Conservation (phyloP, 306 rosid species). For the Ammopiptanthus mongolicus region DNA sequence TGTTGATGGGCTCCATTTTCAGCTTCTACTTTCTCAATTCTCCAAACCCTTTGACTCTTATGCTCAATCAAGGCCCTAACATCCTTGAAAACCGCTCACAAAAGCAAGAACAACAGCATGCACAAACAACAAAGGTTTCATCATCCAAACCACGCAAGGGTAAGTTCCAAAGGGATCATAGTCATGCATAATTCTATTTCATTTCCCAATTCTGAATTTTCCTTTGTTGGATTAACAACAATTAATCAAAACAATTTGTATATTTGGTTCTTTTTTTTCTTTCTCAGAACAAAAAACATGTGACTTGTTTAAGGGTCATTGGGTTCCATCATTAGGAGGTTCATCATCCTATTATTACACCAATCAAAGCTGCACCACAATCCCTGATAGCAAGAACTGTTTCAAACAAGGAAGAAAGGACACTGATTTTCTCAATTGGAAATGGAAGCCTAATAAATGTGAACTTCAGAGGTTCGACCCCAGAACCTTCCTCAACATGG, state of each 20-base stretch:
- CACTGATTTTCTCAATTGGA: slow-evolving; percentile 72
- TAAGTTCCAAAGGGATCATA: slow-evolving; percentile 14
- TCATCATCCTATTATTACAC: slow-evolving; percentile 43
- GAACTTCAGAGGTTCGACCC: slow-evolving; percentile 61
- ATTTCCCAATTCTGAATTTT: not conserved
- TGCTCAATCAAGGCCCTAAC: slow-evolving; percentile 25
- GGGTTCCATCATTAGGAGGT: slow-evolving; percentile 44
- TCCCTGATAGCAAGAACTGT: slow-evolving; percentile 79
- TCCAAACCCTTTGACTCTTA: slow-evolving; percentile 38
- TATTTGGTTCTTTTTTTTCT: not conserved
- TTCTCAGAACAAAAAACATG: slow-evolving; percentile 44
- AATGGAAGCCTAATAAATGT: slow-evolving; percentile 77
- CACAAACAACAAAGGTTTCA: slow-evolving; percentile 2
- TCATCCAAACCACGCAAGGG: slow-evolving; percentile 33
- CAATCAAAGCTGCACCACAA: slow-evolving; percentile 63
- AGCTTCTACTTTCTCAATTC: slow-evolving; percentile 39
- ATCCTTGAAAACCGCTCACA: slow-evolving; percentile 11
- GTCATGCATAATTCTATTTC: not conserved
- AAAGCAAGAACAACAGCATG: slow-evolving; percentile 12
- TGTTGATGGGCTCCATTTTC: slow-evolving; percentile 43
- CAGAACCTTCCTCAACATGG: slow-evolving; percentile 41
- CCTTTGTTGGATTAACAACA: not conserved
- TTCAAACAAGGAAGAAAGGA: slow-evolving; percentile 72
- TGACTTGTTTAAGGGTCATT: slow-evolving; percentile 63
- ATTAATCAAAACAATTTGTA: not conserved